Base-by-base conservation (phyloP, 306 rosid genomes). In the Chamaecrista fasciculata region DNA sequence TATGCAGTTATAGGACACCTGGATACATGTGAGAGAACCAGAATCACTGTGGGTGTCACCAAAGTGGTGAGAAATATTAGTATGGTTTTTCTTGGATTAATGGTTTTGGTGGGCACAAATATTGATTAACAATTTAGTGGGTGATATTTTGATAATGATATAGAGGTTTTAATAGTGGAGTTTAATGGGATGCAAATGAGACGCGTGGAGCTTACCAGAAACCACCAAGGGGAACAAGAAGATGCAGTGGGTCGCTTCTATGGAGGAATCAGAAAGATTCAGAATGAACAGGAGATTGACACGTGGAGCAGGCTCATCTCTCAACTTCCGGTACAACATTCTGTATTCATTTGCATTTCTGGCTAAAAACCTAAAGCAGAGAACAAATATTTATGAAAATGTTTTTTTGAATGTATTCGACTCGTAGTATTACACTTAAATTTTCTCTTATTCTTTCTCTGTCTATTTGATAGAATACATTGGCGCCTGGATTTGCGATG, bases 191-290 rank as follows among this genome's bases (percentile, higher is more conserved):
- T 85, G 2, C 72, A 57, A 4, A 73, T 82, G 86, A 85, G 83
- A 66, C 72, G 58, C 58, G 66, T 71, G 26, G 19, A 37, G 57
- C 71, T 87, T 69, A 76, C 55, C 46, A 68, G 67, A 71, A 76
- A 61, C 53, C 67, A 59, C 4, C 70, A 71, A 14, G 34, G 62
- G 3, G 89, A 86, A 78, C 84, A 83, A 74, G 88, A 87, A 49
- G 71, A 78, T 60, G 77, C 39, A 80, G 53, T 9, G 6, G 80
- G 76, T 7, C 89, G 88, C 10, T 86, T 67, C 49, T 91, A 86
- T 39, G 96, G 93, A 14, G 97, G 97, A 58, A 68, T 88, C 19
- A 78, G 89, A 49, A 91, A 86, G 62, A 85, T 91, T 39, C 62
- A 70, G 15, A 60, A 79, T 4, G 59, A 48, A 19, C 84, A 83